Evolutionary conservation across 225 moss, liverwort and hornwort species (phyloP).

Genomic region (Bryum argenteum): DNA sequence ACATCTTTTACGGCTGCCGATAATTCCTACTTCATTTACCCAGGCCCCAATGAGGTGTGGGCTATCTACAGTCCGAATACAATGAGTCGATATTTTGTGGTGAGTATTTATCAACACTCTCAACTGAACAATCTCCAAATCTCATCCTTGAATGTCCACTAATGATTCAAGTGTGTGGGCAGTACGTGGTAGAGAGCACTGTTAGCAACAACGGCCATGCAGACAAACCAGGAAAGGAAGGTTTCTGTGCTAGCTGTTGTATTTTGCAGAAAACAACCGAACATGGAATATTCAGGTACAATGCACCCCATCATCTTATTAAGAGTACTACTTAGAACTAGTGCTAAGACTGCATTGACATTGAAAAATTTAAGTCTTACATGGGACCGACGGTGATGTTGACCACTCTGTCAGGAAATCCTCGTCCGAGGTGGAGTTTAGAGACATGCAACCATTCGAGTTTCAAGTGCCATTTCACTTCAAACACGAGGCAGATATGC

Average conservation of each 20-base stretch:
- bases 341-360: not conserved
- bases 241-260: constrained; percentile 68
- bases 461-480: constrained; percentile 51
- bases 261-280: constrained; percentile 73
- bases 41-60: constrained; percentile 90
- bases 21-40: constrained; percentile 76
- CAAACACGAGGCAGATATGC: constrained; percentile 44
- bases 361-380: no score
- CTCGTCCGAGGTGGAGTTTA: no score
- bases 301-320: no score
- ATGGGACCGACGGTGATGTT: no score
- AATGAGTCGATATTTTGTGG: constrained; percentile 77
- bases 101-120: constrained; percentile 25
- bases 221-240: constrained; percentile 73
- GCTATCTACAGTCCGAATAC: constrained; percentile 67
- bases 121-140: not conserved
- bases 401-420: no score
- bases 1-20: constrained; percentile 59
- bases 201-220: constrained; percentile 49
- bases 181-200: constrained; percentile 70
- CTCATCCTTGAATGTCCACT: not conserved
- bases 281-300: constrained; percentile 68
- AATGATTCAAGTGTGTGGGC: constrained; percentile 10
- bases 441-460: constrained; percentile 24
- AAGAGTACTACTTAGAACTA: not conserved